Conservation (phyloP, 2,329 filamentous ascomycete genomes). For the Didymella keratinophila region DNA sequence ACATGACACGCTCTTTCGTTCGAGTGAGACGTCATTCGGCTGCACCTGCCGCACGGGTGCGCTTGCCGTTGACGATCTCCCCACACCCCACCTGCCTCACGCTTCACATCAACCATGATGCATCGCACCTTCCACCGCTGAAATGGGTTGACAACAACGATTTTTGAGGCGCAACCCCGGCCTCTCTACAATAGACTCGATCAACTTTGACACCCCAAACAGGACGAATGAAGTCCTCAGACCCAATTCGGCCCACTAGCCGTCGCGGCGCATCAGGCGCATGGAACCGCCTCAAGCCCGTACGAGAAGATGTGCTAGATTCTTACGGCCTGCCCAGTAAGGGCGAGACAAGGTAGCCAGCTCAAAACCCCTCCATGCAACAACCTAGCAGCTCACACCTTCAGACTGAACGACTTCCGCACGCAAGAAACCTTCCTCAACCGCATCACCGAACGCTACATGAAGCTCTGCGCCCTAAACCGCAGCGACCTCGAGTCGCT, state of each 20-base stretch:
- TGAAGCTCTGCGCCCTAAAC: constrained; percentile 83
- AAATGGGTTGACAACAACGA: constrained; percentile 17
- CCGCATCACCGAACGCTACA: constrained; percentile 86
- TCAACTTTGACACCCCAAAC: too few relatives aligned
- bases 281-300: constrained; percentile 68
- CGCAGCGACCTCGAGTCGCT: constrained; percentile 76
- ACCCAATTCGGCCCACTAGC: constrained; percentile 45
- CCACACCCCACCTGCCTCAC: constrained; percentile 37
- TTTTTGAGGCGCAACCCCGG: constrained; percentile 1
- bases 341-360: constrained; percentile 78
- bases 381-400: not conserved
- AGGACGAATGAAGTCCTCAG: constrained; percentile 40
- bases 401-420: constrained; percentile 67
- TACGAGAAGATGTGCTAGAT: constrained; percentile 78
- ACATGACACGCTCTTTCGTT: too few relatives aligned
- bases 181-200: not conserved
- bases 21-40: constrained; percentile 8
- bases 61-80: constrained; percentile 26
- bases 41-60: constrained; percentile 5
- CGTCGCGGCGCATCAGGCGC: constrained; percentile 50
- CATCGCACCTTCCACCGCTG: constrained; percentile 15
- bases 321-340: constrained; percentile 87
- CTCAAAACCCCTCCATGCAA: too few relatives aligned
- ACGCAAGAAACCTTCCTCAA: constrained; percentile 86
- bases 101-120: constrained; percentile 29